Evolutionary conservation across 73 alveolate species (phyloP).

Genomic region (Paramecium biaurelia): DNA sequence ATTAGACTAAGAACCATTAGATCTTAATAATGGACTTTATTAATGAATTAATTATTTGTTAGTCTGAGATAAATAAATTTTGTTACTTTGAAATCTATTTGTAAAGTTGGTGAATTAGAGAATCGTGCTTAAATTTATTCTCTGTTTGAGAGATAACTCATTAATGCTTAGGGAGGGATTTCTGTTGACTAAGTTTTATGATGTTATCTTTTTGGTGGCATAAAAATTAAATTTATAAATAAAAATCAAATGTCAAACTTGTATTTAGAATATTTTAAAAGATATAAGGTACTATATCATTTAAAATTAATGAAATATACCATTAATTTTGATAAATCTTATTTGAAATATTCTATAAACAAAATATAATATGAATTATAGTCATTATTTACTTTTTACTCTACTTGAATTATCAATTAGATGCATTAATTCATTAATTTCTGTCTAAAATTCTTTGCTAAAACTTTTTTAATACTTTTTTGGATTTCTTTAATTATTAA

Average conservation of each 20-base stretch:
- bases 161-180: background rate
- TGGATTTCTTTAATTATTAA: background rate
- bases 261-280: background rate
- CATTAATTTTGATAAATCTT: background rate
- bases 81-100: background rate
- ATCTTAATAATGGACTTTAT: background rate
- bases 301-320: no score
- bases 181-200: conserved; percentile 42
- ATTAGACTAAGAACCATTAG: background rate
- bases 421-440: background rate
- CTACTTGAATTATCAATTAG: background rate
- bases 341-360: background rate
- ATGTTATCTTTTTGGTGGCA: conserved; percentile 52
- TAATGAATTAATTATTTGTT: background rate
- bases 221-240: background rate
- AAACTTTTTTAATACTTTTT: background rate
- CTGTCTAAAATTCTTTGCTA: background rate
- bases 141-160: conserved; percentile 36
- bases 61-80: background rate
- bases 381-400: background rate
- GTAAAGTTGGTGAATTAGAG: background rate
- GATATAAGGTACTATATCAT: background rate
- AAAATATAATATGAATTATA: background rate
- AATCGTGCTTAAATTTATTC: background rate
- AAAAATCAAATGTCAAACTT: background rate